Evolutionary conservation across 108 stramenopile species (phyloP).

Genomic region (Discostella stelligeroides): DNA sequence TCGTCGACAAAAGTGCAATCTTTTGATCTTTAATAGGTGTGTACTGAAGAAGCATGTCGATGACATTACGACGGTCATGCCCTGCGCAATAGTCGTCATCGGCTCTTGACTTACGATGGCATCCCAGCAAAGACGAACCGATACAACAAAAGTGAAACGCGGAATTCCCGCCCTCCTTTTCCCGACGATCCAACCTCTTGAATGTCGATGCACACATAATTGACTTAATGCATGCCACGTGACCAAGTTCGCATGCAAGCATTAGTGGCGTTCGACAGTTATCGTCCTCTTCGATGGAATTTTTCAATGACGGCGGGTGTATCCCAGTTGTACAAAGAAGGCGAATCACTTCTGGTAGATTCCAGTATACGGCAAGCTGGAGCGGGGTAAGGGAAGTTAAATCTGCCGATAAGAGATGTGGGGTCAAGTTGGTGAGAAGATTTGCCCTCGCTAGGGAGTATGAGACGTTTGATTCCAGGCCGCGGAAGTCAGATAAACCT

Average conservation of each 20-base stretch:
- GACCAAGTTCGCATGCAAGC: conserved; percentile 60
- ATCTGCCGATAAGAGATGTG: conserved; percentile 17
- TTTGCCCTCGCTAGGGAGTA: neutral
- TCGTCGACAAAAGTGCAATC: conserved; percentile 46
- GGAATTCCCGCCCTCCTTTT: conserved; percentile 33
- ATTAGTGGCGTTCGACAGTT: conserved; percentile 47
- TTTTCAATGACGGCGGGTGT: neutral
- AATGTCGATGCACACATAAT: conserved; percentile 34
- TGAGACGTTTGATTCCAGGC: neutral
- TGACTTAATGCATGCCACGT: conserved; percentile 54
- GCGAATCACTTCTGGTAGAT: conserved; percentile 26
- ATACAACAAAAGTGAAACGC: conserved; percentile 49
- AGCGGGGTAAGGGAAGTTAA: conserved; percentile 27
- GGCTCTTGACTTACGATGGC: no score
- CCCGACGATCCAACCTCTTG: conserved; percentile 35
- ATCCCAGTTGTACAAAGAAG: neutral
- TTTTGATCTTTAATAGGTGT: conserved; percentile 40
- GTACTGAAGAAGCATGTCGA: conserved; percentile 24
- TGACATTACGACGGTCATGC: conserved; percentile 7
- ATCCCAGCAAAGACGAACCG: neutral
- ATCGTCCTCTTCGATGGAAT: conserved; percentile 27
- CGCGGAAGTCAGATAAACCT: neutral
- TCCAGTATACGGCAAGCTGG: conserved; percentile 27
- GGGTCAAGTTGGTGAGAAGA: neutral
- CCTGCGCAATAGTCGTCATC: neutral